Percentiles rank a stretch among this genome's conserved stretches.
phyloP scores from a whole-genome alignment of 2,329 filamentous ascomycete species.

The Penicillium crustosum region DNA sequence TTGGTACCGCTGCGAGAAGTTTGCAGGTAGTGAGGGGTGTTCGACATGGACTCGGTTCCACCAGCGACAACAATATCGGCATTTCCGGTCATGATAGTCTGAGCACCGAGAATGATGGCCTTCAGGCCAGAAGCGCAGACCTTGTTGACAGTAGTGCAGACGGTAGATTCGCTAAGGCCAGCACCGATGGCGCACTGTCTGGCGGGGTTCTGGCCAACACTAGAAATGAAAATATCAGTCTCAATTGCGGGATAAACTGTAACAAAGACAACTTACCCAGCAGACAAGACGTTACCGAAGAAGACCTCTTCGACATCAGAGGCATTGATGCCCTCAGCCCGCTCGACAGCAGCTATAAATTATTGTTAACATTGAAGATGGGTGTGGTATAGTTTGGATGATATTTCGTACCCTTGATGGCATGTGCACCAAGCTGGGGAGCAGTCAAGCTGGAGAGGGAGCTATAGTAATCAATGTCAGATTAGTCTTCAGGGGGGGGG shows the following conservation, averaged over 20 bases:
- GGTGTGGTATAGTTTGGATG: neutral
- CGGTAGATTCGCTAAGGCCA: constrained; percentile 74
- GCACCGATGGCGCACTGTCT: constrained; percentile 89
- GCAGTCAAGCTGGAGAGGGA: constrained; percentile 86
- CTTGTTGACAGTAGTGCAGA: constrained; percentile 97
- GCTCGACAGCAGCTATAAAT: constrained; percentile 69
- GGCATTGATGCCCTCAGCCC: constrained; percentile 80
- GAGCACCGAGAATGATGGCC: constrained; percentile 88
- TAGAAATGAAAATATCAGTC: constrained; percentile 40
- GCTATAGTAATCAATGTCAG: constrained; percentile 49
- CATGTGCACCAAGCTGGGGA: constrained; percentile 80
- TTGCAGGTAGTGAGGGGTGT: constrained; percentile 92
- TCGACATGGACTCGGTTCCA: constrained; percentile 98
- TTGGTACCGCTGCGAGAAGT: constrained; percentile 83
- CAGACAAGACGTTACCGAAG: constrained; percentile 96
- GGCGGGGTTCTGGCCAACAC: constrained; percentile 92
- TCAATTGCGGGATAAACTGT: constrained; percentile 2
- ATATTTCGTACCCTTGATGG: constrained; percentile 74
- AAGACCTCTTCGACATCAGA: constrained; percentile 94
- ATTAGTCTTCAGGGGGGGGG: constrained; percentile 5
- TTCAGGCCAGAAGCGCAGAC: constrained; percentile 96
- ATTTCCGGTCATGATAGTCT: constrained; percentile 96
- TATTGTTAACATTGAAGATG: constrained; percentile 14
- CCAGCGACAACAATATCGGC: constrained; percentile 90
- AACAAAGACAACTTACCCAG: constrained; percentile 64